These are phyloP conservation scores for Schizonepeta tenuifolia DNA, from an alignment of 257 asterid species.

Conservation along the genomic window DNA sequence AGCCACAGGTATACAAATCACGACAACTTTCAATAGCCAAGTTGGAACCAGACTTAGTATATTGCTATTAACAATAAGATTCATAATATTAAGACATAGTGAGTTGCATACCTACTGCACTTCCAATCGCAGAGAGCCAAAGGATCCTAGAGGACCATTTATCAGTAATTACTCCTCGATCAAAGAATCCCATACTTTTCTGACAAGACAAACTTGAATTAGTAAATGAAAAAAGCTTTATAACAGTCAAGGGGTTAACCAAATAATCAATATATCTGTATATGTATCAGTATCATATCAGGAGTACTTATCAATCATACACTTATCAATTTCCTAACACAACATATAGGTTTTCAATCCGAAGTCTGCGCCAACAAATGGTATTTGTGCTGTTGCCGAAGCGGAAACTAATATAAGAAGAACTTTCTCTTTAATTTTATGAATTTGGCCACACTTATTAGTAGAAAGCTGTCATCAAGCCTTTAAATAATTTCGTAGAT, in stretches of 20 bases:
- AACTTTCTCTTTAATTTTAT: background rate
- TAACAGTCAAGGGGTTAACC: background rate
- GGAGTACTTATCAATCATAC: background rate
- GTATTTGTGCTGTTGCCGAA: background rate
- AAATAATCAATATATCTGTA: background rate
- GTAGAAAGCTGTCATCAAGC: background rate
- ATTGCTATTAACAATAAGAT: background rate
- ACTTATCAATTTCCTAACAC: background rate
- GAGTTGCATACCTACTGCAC: conserved; percentile 70
- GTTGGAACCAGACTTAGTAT: background rate
- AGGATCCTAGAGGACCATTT: conserved; percentile 86
- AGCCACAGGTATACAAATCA: background rate
- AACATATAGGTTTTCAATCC: background rate
- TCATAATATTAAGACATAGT: background rate
- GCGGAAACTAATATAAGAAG: background rate
- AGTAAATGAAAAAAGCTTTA: background rate
- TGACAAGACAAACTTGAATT: conserved; percentile 27
- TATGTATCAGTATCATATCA: conserved; percentile 6
- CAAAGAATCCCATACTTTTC: conserved; percentile 72
- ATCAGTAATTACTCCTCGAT: conserved; percentile 78
- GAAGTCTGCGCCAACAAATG: background rate
- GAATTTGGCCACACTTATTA: background rate
- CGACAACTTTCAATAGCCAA: conserved; percentile 7
- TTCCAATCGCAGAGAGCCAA: conserved; percentile 86
- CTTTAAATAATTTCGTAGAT: background rate